These are phyloP conservation scores for Coix lacrymajobi DNA, from an alignment of 176 grass and related monocot genomes.

Conservation along the genomic window DNA sequence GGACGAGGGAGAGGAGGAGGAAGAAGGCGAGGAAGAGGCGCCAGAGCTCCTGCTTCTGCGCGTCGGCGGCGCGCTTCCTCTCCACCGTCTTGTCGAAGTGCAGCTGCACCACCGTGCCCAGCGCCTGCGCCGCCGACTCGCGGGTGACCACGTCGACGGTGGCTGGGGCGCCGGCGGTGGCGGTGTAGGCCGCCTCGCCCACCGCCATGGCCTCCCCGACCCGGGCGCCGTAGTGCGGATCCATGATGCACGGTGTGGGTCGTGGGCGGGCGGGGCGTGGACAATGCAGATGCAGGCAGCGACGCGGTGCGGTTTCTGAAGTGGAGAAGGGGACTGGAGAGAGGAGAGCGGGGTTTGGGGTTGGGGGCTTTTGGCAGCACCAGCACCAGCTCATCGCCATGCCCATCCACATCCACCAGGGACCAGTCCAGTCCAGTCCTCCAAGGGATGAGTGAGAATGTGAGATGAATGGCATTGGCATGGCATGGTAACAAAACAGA, in stretches of 20 bases:
- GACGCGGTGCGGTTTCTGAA: too few species aligned
- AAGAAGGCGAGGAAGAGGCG: conserved; percentile 94
- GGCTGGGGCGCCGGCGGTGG: neutral
- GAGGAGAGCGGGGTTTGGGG: too few species aligned
- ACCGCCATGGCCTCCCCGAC: neutral
- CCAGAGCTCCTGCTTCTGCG: conserved; percentile 97
- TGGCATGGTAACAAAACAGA: too few species aligned
- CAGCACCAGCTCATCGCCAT: too few species aligned
- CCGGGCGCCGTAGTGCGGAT: conserved; percentile 24
- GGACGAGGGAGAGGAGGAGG: conserved; percentile 65
- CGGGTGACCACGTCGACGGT: conserved; percentile 34
- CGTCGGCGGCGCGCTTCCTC: conserved; percentile 87
- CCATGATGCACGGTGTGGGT: conserved; percentile 31
- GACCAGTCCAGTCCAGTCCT: too few species aligned
- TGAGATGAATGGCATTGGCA: too few species aligned
- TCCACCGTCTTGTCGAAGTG: conserved; percentile 95
- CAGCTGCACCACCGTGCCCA: conserved; percentile 76
- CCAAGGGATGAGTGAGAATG: too few species aligned
- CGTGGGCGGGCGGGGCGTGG: neutral
- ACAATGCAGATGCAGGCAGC: too few species aligned
- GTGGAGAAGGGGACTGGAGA: too few species aligned
- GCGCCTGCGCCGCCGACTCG: conserved; percentile 59
- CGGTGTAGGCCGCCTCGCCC: conserved; percentile 30
- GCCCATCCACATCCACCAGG: too few species aligned
- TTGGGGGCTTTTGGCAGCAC: too few species aligned